A percentile compares a stretch with the other conserved stretches of the same genome.
Evolutionary conservation across 2,329 filamentous ascomycete genomes (phyloP).

Genomic region (Exophiala lecanii-corni): DNA sequence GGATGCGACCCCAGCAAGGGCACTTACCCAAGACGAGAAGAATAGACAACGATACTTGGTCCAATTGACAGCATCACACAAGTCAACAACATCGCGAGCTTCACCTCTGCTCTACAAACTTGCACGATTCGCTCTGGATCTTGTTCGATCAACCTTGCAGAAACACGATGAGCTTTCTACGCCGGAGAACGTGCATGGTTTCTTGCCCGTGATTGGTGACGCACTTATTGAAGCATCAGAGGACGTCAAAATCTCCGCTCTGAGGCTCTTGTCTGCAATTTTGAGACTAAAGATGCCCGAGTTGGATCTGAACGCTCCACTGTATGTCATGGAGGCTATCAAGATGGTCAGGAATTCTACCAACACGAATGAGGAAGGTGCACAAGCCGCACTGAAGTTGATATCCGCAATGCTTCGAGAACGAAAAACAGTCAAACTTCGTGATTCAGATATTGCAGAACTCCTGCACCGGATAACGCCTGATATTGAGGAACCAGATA

Average conservation of each 20-base stretch:
- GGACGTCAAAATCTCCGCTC: conserved; percentile 83
- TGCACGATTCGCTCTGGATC: conserved; percentile 78
- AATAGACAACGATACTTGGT: conserved; percentile 70
- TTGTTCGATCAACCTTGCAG: conserved; percentile 77
- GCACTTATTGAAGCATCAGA: conserved; percentile 78
- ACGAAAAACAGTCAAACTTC: conserved; percentile 67
- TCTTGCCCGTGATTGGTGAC: conserved; percentile 85
- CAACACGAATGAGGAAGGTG: conserved; percentile 74
- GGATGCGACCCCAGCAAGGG: conserved; percentile 35
- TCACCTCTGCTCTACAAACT: conserved; percentile 84
- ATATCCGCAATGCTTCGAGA: conserved; percentile 81
- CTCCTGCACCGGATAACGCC: conserved; percentile 76
- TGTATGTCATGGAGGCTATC: conserved; percentile 81
- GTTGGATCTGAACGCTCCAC: conserved; percentile 64
- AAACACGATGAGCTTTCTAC: conserved; percentile 80
- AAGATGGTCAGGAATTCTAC: conserved; percentile 72
- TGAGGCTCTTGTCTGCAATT: conserved; percentile 78
- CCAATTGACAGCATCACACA: conserved; percentile 69
- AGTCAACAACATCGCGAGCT: conserved; percentile 32
- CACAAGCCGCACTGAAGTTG: conserved; percentile 84
- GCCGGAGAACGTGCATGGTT: conserved; percentile 72
- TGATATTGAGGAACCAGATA: conserved; percentile 86
- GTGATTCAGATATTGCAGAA: conserved; percentile 76
- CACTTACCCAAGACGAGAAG: conserved; percentile 51
- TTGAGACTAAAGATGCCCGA: conserved; percentile 74